Evolutionary conservation across 495 filamentous ascomycete species (phyloP).

Genomic region (Penicillium atrosanguineum): DNA sequence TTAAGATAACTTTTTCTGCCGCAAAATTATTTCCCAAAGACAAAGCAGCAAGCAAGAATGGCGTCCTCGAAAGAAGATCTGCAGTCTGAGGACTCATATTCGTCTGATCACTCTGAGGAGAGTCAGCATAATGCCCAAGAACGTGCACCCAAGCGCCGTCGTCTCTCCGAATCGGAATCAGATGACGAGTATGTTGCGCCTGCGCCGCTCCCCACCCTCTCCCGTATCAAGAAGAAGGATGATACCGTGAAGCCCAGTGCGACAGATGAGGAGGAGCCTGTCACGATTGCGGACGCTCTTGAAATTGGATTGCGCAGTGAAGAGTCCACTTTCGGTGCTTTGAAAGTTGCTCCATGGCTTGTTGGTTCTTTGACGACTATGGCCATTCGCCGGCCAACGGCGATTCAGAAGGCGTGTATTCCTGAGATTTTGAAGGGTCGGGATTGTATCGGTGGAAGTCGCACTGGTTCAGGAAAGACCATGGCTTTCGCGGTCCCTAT

Average conservation of each 20-base stretch:
- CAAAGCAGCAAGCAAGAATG: constrained; percentile 30
- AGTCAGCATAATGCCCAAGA: constrained; percentile 26
- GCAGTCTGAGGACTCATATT: constrained; percentile 23
- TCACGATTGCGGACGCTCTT: constrained; percentile 43
- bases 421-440: constrained; percentile 84
- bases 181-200: constrained; percentile 38
- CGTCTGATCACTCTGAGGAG: constrained; percentile 22
- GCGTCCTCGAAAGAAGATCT: constrained; percentile 29
- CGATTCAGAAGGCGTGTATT: constrained; percentile 90
- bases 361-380: constrained; percentile 78
- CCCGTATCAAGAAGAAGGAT: constrained; percentile 47
- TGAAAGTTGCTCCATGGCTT: constrained; percentile 84
- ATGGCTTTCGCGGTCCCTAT: constrained; percentile 93
- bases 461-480: constrained; percentile 99
- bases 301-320: constrained; percentile 41
- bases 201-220: constrained; percentile 41
- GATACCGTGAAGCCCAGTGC: constrained; percentile 18
- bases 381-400: constrained; percentile 85
- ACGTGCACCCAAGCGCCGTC: constrained; percentile 41
- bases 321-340: constrained; percentile 65
- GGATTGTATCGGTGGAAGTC: constrained; percentile 91
- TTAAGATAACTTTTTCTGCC: constrained; percentile 42
- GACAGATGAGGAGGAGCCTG: constrained; percentile 32
- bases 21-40: constrained; percentile 33
- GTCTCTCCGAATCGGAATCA: constrained; percentile 39